A percentile compares a stretch with the other conserved stretches of the same genome.
Conservation (phyloP, 2,329 filamentous ascomycete genomes). For the Furcasterigmium sp. region DNA sequence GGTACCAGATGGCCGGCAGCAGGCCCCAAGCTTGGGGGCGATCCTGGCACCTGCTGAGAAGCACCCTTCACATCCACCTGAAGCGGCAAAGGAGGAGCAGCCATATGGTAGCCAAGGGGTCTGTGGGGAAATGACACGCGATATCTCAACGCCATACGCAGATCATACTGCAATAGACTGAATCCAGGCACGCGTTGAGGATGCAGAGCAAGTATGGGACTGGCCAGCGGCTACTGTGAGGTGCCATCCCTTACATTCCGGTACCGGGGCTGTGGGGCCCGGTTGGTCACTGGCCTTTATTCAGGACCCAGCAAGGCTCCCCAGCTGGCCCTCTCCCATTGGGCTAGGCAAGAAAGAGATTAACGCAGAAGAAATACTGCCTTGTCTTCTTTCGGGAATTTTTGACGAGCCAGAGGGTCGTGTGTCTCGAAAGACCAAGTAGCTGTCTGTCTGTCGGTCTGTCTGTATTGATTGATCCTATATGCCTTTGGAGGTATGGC, state of each 20-base stretch:
- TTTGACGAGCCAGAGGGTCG: neutral
- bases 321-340: neutral
- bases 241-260: neutral
- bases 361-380: slow-evolving; percentile 1
- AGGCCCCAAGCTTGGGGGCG: too few relatives aligned
- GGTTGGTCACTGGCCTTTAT: too few relatives aligned
- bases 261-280: neutral
- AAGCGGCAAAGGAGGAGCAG: too few relatives aligned
- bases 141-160: neutral
- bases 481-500: neutral
- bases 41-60: too few relatives aligned
- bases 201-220: neutral
- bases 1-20: too few relatives aligned
- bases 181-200: neutral
- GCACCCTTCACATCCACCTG: too few relatives aligned
- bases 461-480: neutral
- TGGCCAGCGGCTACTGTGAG: too few relatives aligned
- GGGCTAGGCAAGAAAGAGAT: neutral
- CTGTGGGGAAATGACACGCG: neutral
- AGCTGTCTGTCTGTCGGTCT: neutral
- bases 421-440: neutral
- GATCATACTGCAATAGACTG: neutral
- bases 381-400: slow-evolving; percentile 1
- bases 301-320: too few relatives aligned
- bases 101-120: neutral